A percentile compares a stretch with the other conserved stretches of the same genome.
phyloP scores from a whole-genome alignment of 306 rosid genomes.

The Prunus armeniaca region DNA sequence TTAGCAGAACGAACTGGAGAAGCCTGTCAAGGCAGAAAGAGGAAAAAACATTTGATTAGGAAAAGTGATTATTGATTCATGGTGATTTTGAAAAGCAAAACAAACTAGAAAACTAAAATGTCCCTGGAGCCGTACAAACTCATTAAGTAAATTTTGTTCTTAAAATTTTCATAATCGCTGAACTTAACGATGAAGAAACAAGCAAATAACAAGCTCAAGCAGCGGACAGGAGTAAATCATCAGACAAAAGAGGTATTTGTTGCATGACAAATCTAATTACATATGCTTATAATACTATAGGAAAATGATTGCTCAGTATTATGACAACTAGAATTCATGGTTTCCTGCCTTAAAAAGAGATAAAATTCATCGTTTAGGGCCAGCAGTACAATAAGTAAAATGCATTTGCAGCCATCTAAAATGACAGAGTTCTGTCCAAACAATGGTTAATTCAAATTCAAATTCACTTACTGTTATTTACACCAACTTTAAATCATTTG shows the following conservation, averaged over 20 bases:
- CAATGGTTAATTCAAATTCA: background rate
- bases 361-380: background rate
- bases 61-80: background rate
- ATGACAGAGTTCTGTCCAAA: background rate
- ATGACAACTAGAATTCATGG: background rate
- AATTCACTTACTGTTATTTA: background rate
- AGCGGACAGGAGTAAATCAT: background rate
- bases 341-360: background rate
- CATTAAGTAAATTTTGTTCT: too few relatives aligned
- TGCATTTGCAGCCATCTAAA: background rate
- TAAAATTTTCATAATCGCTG: too few relatives aligned
- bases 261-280: background rate
- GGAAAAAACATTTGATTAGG: background rate
- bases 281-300: background rate
- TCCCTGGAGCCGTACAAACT: background rate
- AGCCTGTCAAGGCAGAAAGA: constrained; percentile 16
- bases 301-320: background rate
- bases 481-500: background rate
- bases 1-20: constrained; percentile 6
- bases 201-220: background rate
- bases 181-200: background rate
- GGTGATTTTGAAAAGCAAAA: background rate
- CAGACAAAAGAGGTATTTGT: background rate
- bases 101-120: background rate
- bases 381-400: background rate